Conservation (phyloP, 139 green algal species). For the Micractinium sp. region DNA sequence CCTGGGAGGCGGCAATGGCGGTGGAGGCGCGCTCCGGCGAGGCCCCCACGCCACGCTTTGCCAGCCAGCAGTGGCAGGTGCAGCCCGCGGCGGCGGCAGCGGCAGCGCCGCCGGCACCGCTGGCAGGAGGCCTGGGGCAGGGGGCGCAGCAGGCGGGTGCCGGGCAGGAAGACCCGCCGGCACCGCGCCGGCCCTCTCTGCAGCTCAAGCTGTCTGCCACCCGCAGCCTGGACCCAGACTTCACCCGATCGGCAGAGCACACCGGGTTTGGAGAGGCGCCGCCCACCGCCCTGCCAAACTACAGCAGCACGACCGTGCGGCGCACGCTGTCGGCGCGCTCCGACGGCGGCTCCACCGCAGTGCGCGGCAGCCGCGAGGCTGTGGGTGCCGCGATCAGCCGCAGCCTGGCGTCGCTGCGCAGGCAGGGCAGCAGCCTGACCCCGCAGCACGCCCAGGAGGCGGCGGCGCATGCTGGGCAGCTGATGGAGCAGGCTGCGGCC, state of each 20-base stretch:
- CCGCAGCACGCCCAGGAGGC: not conserved
- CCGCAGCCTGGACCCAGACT: conserved; percentile 24
- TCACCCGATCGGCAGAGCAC: conserved; percentile 1
- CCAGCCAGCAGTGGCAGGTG: not conserved
- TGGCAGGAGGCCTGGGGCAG: not conserved
- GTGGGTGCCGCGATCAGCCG: conserved; percentile 10
- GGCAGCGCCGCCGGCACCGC: not conserved
- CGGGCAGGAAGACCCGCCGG: not conserved
- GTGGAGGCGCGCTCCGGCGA: not conserved
- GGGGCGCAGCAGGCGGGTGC: not conserved
- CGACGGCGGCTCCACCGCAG: not conserved
- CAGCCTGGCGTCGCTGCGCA: conserved; percentile 6
- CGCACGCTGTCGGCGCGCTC: not conserved
- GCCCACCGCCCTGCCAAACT: not conserved
- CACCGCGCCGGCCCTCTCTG: not conserved
- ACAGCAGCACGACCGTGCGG: not conserved
- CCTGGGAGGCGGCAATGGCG: conserved; percentile 9
- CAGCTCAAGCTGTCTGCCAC: conserved; percentile 14
- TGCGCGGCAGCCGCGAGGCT: not conserved
- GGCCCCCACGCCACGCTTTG: conserved; percentile 2
- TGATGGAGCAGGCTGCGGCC: not conserved
- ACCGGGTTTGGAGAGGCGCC: conserved; percentile 21
- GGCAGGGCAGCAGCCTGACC: not conserved
- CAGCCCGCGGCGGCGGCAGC: not conserved
- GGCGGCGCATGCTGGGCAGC: not conserved